Percentiles rank a stretch among this genome's conserved stretches.
Conservation (phyloP, 257 asterid species). For the Paraleonurus japonicus region DNA sequence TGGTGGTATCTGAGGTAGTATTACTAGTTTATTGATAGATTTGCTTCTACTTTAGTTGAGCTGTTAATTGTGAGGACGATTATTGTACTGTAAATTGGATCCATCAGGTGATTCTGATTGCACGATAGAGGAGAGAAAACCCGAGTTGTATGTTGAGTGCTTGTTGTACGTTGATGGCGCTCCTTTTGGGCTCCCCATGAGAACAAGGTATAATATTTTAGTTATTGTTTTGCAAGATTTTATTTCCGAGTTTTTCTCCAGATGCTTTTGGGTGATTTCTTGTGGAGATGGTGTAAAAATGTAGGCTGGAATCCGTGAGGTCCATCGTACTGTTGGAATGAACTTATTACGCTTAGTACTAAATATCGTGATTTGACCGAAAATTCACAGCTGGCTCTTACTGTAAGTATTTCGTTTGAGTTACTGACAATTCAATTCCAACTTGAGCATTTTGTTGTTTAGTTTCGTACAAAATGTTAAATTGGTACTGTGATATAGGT, state of each 20-base stretch:
- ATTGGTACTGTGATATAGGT: constrained; percentile 45
- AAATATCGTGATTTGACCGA: constrained; percentile 93
- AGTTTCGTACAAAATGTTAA: not conserved
- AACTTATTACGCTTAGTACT: constrained; percentile 87
- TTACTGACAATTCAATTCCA: not conserved
- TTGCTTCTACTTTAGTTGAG: constrained; percentile 10
- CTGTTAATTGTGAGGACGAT: constrained; percentile 17
- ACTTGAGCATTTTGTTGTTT: not conserved
- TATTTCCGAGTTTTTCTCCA: not conserved
- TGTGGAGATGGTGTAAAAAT: constrained; percentile 16
- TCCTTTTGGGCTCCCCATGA: constrained; percentile 95
- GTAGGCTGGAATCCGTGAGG: constrained; percentile 85
- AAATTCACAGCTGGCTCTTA: constrained; percentile 79
- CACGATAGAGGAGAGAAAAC: constrained; percentile 60
- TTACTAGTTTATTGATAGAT: not conserved
- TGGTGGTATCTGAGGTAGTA: not conserved
- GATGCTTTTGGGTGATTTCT: constrained; percentile 4
- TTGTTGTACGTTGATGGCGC: constrained; percentile 88
- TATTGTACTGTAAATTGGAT: constrained; percentile 11
- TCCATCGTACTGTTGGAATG: constrained; percentile 88
- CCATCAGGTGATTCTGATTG: constrained; percentile 58
- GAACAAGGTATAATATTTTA: constrained; percentile 65
- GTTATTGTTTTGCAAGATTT: constrained; percentile 3
- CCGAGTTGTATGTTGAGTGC: constrained; percentile 84
- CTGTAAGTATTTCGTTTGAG: constrained; percentile 48